Base-by-base conservation (phyloP, 2,329 filamentous ascomycete genomes). In the Aureobasidium sp. region DNA sequence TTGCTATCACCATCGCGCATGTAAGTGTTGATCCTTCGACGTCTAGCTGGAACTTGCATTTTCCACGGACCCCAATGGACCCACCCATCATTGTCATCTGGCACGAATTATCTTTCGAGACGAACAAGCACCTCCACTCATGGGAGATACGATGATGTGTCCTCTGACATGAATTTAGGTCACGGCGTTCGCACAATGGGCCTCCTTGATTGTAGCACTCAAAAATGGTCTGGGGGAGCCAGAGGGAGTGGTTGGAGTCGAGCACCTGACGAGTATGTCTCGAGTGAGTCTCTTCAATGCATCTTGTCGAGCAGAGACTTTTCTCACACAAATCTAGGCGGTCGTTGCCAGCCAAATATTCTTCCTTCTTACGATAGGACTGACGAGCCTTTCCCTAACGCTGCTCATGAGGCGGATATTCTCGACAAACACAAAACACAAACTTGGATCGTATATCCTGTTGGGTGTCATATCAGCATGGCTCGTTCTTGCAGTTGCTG, bases 361-460 rank as follows among this genome's bases (percentile, higher is more conserved):
- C 35, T 65, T 69, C 47, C 65, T 71, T 17, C 25, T 66, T 10
- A 60, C 65, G 8, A 45, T 69, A 15, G 64, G 61, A 19, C 53
- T 68, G 25, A 67, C 69, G 35, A 71, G 69, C 55, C 60, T 65
- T 43, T 68, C 68, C 40, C 65, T 71, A 35, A 64, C 69, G 2
- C 64, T 66, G 23, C 66, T 71, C n/a, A 66, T 71, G 65, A 66
- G 67, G 46, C 64, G 69, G 15, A 63, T 70, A 33, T 69, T 71
- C 58, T 38, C 55, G 5, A 58, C 55, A 2, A 58, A 58, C 10
- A 33, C 55, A 10, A 58, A 49, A 49, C 55, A 58, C 43, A 58
- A 58, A 66, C 65, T 40, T 63, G 64, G 21, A 64, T 70, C 29
- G 57, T 62, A 46, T 57, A 59, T 40, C 33, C 37, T 38, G 60